Evolutionary conservation across 306 rosid species (phyloP).

Genomic region (Vigna nakashimae): DNA sequence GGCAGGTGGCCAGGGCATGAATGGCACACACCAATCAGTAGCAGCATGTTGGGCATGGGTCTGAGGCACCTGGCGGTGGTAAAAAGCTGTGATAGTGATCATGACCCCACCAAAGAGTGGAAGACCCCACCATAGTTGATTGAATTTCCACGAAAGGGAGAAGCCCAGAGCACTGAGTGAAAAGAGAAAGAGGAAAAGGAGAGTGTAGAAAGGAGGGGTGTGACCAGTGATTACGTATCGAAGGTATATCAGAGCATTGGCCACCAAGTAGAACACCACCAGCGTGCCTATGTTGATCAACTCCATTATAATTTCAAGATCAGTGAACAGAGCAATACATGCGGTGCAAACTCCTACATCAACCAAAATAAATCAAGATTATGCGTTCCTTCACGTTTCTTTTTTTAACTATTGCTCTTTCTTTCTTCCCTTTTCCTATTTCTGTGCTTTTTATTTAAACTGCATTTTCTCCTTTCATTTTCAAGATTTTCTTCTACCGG

Average conservation of each 20-base stretch:
- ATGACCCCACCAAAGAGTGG: slow-evolving; percentile 58
- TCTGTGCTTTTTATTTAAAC: no score
- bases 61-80: slow-evolving; percentile 61
- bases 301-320: slow-evolving; percentile 70
- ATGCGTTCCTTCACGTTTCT: no score
- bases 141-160: slow-evolving; percentile 73
- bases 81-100: slow-evolving; percentile 60
- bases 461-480: no score
- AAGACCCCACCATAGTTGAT: slow-evolving; percentile 70
- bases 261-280: slow-evolving; percentile 87
- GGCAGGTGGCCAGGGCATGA: slow-evolving; percentile 95
- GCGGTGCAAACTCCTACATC: slow-evolving; percentile 85
- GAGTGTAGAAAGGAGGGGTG: slow-evolving; percentile 59
- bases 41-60: not conserved
- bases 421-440: no score
- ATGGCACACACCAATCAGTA: slow-evolving; percentile 71
- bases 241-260: slow-evolving; percentile 82
- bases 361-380: not conserved
- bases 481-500: no score
- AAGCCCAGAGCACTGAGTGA: slow-evolving; percentile 67
- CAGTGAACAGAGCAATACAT: slow-evolving; percentile 81
- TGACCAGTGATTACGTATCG: slow-evolving; percentile 61
- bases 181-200: slow-evolving; percentile 73
- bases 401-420: no score
- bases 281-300: slow-evolving; percentile 80